Conservation (phyloP, 148 eudicot species). For the Rhododendron griersonianum region DNA sequence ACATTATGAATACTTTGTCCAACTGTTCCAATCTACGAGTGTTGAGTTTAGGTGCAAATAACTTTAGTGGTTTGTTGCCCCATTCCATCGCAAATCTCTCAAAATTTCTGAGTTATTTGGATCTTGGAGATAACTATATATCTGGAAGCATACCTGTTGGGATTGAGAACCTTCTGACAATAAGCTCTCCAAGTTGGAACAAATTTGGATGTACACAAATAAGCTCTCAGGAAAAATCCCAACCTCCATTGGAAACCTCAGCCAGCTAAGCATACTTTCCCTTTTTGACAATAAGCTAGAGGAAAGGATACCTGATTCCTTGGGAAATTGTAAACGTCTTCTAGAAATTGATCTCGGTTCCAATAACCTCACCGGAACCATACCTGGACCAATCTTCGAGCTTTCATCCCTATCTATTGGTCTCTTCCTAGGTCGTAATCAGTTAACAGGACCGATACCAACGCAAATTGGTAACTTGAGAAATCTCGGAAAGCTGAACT, state of each 20-base stretch:
- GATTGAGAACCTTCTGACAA: neutral
- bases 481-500: neutral
- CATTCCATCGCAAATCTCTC: slow-evolving; percentile 12
- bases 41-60: neutral
- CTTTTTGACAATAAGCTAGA: neutral
- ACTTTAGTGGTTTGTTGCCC: neutral
- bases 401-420: neutral
- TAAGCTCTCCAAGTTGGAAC: neutral
- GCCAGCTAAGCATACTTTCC: neutral
- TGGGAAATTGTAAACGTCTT: neutral
- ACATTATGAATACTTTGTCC: neutral
- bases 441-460: slow-evolving; percentile 8
- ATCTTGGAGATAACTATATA: neutral
- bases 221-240: too few relatives aligned
- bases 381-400: neutral
- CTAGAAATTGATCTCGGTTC: neutral
- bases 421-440: neutral
- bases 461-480: neutral
- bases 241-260: too few relatives aligned
- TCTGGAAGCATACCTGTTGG: slow-evolving; percentile 10
- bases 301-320: neutral
- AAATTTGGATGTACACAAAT: too few relatives aligned
- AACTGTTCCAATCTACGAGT: neutral
- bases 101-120: neutral
- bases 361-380: neutral